These are phyloP conservation scores for Colletotrichum simmondsii DNA, from an alignment of 2,329 filamentous ascomycete genomes.

Conservation along the genomic window DNA sequence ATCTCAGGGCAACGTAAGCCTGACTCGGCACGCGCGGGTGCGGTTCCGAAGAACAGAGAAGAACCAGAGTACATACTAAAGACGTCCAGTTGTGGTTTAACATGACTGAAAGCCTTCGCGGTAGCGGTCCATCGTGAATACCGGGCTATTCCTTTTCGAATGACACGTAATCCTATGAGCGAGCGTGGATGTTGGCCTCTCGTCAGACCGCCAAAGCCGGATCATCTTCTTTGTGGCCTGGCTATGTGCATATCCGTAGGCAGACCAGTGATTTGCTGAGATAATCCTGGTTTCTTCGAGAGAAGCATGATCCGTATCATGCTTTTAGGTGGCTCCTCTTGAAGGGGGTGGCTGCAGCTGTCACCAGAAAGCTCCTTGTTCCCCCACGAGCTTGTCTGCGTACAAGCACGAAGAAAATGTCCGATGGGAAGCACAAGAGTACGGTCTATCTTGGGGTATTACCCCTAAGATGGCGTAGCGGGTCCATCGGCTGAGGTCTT, in stretches of 20 bases:
- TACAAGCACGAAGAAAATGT: slow-evolving; percentile 48
- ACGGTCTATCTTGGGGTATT: neutral
- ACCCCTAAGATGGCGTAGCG: neutral
- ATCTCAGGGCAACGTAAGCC: slow-evolving; percentile 39
- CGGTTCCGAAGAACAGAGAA: neutral
- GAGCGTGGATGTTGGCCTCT: slow-evolving; percentile 1
- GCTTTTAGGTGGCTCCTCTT: slow-evolving; percentile 42
- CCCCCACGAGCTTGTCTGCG: slow-evolving; percentile 48
- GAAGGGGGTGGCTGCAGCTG: slow-evolving; percentile 51
- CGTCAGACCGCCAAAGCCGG: slow-evolving; percentile 37
- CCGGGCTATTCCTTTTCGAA: neutral
- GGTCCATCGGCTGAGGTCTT: neutral
- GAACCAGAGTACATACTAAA: neutral
- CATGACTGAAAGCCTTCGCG: neutral
- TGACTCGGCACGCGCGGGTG: slow-evolving; percentile 68
- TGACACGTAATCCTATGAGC: slow-evolving; percentile 2
- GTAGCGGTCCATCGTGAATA: neutral
- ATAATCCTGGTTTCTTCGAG: slow-evolving; percentile 51
- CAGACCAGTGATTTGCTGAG: slow-evolving; percentile 37
- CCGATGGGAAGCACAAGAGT: slow-evolving; percentile 32
- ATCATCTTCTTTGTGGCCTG: slow-evolving; percentile 41
- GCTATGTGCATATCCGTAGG: slow-evolving; percentile 48
- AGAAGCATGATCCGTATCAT: slow-evolving; percentile 44
- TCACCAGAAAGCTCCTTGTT: slow-evolving; percentile 49
- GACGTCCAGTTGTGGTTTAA: neutral